Evolutionary conservation across 106 monocot genomes (phyloP).

Genomic region (Acorus calamus): DNA sequence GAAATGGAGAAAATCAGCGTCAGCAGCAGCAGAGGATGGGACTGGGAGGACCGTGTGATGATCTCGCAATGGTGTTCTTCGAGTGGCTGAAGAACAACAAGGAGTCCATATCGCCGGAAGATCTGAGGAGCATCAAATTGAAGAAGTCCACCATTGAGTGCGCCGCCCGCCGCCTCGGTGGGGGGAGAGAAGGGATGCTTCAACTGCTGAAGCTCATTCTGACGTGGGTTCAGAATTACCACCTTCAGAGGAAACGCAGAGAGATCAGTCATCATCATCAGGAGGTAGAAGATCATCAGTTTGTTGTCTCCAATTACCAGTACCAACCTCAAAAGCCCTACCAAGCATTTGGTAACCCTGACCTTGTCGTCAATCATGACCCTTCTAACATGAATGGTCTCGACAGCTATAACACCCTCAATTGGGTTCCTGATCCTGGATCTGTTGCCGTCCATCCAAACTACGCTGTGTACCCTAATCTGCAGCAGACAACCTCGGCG

Average conservation of each 20-base stretch:
- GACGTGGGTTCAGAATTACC: constrained; percentile 84
- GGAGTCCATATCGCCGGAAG: constrained; percentile 67
- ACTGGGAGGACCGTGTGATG: constrained; percentile 16
- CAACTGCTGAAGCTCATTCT: constrained; percentile 87
- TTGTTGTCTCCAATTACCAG: not conserved
- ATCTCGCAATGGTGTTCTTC: constrained; percentile 56
- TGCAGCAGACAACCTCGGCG: too few species aligned
- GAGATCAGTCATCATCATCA: too few species aligned
- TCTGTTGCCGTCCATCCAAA: not conserved
- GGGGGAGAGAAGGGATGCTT: constrained; percentile 43
- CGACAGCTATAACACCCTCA: too few species aligned
- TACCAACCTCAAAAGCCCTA: not conserved
- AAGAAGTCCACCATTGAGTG: constrained; percentile 64
- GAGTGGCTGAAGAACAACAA: constrained; percentile 85
- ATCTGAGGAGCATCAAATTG: constrained; percentile 65
- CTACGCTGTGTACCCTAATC: not conserved
- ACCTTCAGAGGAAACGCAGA: constrained; percentile 37
- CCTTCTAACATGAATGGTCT: too few species aligned
- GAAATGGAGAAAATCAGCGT: not conserved
- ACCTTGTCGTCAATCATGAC: too few species aligned
- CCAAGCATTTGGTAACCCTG: too few species aligned
- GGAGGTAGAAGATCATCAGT: too few species aligned
- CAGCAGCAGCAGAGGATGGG: not conserved
- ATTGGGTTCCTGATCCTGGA: too few species aligned
- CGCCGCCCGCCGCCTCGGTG: constrained; percentile 65